Evolutionary conservation across 2,329 filamentous ascomycete species (phyloP).

Genomic region (Phialemoniopsis sp.): DNA sequence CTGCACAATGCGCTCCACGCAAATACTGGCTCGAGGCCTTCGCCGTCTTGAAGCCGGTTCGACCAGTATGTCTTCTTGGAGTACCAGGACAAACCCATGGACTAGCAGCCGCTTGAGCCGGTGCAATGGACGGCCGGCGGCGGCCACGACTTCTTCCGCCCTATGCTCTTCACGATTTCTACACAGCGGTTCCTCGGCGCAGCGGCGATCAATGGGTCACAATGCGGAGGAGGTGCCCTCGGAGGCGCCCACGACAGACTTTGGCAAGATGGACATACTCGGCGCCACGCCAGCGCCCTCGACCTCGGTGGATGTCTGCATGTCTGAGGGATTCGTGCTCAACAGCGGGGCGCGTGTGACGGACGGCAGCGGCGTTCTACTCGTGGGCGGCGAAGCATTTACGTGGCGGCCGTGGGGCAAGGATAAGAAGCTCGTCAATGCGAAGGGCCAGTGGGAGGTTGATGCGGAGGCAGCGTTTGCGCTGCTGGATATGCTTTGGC

Average conservation of each 20-base stretch:
- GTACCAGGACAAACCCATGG: too few species aligned
- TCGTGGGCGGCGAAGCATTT: slow-evolving; percentile 86
- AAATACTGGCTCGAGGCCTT: too few species aligned
- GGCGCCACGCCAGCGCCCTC: slow-evolving; percentile 71
- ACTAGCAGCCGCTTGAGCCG: too few species aligned
- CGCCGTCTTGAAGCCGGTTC: too few species aligned
- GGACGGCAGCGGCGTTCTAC: slow-evolving; percentile 50
- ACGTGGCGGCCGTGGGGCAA: slow-evolving; percentile 75
- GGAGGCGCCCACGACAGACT: slow-evolving; percentile 50
- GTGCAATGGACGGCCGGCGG: too few species aligned
- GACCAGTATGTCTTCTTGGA: too few species aligned
- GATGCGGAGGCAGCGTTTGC: slow-evolving; percentile 63
- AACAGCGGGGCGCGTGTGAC: slow-evolving; percentile 73
- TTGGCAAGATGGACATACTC: slow-evolving; percentile 74
- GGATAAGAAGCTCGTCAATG: slow-evolving; percentile 57
- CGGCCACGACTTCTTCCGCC: too few species aligned
- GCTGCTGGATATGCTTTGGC: slow-evolving; percentile 74
- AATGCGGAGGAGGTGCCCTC: slow-evolving; percentile 14
- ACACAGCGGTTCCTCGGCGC: too few species aligned
- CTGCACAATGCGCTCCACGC: too few species aligned
- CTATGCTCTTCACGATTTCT: too few species aligned
- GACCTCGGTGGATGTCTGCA: slow-evolving; percentile 79
- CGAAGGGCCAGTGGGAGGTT: slow-evolving; percentile 78
- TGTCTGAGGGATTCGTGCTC: slow-evolving; percentile 78
- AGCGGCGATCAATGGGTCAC: too few species aligned